A percentile compares a stretch with the other conserved stretches of the same genome.
Conservation (phyloP, 192 early-diverging fungal genomes). For the Coemansia asiatica region DNA sequence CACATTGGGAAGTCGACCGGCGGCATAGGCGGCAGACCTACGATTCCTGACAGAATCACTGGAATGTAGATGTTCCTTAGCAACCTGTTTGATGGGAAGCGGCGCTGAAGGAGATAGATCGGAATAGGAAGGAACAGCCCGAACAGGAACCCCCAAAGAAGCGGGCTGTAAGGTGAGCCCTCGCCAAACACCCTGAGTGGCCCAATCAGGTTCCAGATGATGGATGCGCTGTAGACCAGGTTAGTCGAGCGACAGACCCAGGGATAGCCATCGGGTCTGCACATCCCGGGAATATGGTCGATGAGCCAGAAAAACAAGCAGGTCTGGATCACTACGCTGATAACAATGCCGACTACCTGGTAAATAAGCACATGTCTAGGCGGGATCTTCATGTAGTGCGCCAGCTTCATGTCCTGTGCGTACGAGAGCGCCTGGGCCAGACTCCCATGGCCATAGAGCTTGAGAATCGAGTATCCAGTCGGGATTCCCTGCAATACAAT, state of each 20-base stretch:
- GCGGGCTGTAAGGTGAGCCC: constrained; percentile 60
- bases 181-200: constrained; percentile 67
- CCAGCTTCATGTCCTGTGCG: constrained; percentile 70
- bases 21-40: constrained; percentile 62
- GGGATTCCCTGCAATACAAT: constrained; percentile 75
- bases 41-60: constrained; percentile 65
- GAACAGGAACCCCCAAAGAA: constrained; percentile 61
- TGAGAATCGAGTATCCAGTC: constrained; percentile 80
- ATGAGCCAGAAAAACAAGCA: constrained; percentile 67
- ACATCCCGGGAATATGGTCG: constrained; percentile 59
- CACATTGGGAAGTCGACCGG: constrained; percentile 56
- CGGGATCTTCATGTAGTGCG: constrained; percentile 81
- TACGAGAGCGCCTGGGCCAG: constrained; percentile 75
- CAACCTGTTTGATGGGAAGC: constrained; percentile 65
- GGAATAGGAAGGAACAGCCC: constrained; percentile 74
- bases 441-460: constrained; percentile 76
- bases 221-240: constrained; percentile 67
- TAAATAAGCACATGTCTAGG: constrained; percentile 76
- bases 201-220: constrained; percentile 81
- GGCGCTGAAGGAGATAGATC: constrained; percentile 62
- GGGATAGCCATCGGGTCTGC: constrained; percentile 59
- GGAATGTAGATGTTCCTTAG: constrained; percentile 70
- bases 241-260: constrained; percentile 66
- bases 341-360: constrained; percentile 70
- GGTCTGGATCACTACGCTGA: constrained; percentile 68